Conservation (phyloP, 192 early-diverging fungal genomes). For the Coemansia sp. region DNA sequence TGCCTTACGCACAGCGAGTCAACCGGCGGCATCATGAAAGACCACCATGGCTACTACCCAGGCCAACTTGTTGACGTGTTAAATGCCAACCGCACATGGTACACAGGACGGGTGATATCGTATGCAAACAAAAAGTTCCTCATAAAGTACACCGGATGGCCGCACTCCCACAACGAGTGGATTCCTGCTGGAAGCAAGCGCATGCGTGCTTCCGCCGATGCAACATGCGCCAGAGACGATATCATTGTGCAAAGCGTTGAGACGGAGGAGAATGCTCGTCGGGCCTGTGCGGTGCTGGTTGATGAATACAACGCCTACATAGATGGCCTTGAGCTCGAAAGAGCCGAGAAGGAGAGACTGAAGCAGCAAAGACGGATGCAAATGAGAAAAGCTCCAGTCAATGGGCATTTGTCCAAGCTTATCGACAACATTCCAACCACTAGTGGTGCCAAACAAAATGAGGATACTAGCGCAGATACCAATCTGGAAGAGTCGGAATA, state of each 20-base stretch:
- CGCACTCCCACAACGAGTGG: slow-evolving; percentile 54
- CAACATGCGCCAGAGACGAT: background rate
- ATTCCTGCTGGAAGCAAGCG: slow-evolving; percentile 46
- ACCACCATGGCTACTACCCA: slow-evolving; percentile 50
- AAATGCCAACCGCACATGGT: slow-evolving; percentile 52
- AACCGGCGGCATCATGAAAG: slow-evolving; percentile 51
- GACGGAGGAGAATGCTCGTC: slow-evolving; percentile 43
- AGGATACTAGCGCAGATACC: background rate
- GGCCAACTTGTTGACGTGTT: slow-evolving; percentile 52
- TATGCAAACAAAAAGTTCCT: slow-evolving; percentile 48
- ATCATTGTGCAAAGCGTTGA: slow-evolving; percentile 8
- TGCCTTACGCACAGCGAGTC: slow-evolving; percentile 48
- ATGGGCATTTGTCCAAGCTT: slow-evolving; percentile 10
- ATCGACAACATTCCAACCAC: slow-evolving; percentile 9
- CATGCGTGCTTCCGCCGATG: slow-evolving; percentile 16
- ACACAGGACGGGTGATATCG: slow-evolving; percentile 43
- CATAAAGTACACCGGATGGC: slow-evolving; percentile 42
- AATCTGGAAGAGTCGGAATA: slow-evolving; percentile 22
- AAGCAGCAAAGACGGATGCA: slow-evolving; percentile 5
- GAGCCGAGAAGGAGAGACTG: slow-evolving; percentile 15
- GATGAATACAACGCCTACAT: slow-evolving; percentile 46
- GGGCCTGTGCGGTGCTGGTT: slow-evolving; percentile 38
- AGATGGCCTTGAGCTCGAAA: slow-evolving; percentile 26
- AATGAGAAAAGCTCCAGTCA: slow-evolving; percentile 14
- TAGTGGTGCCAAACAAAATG: background rate